Evolutionary conservation across 768 basidiomycete species (phyloP), one percentile per base, ranked within the genome.

Genomic region (Boletus insuetus): DNA sequence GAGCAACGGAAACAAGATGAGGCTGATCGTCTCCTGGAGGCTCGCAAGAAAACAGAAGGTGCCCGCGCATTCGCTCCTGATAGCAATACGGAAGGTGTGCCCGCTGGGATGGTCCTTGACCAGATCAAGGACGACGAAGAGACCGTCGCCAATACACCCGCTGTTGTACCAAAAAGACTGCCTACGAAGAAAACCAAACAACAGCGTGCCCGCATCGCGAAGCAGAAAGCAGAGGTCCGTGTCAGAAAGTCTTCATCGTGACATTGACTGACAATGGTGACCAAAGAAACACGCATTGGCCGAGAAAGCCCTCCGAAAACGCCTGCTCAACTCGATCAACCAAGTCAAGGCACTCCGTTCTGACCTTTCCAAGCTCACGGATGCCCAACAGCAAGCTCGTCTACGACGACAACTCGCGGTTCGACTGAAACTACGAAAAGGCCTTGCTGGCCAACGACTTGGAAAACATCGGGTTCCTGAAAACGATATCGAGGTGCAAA

Each of bases 391-490:
- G 37, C 70, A 73, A 35, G 66, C 70, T 8, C 69, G 58, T 11
- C 39, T 72, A 4, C 69, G 60, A 16, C 80, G 79, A 17, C 79
- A 77, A 22, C 66, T 74, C 2, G 75, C 74, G 1, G 60, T 74
- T 58, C 65, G 73, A 49, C 77, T 84, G 56, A 84, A 79, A 57
- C 69, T 86, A 46, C 81, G 77, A 64, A 75, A 72, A 39, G 91
- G 94, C 9, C 68, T 94, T 13, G 83, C 77, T 0, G 94, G 94
- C 0, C 79, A 83, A 69, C 83, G 79, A 63, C 64, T 97, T 0
- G 95, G 95, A 9, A 94, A 86, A 68, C 85, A 95, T 63, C 79
- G 78, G 37, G 87, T 95, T 0, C 83, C 82, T 1, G 83, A 82
- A 61, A 80, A 75, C 14, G 75, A 78, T 34, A 79, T 94, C 5